phyloP scores from a whole-genome alignment of 345 rosid species.

The Barbarea vulgaris region DNA sequence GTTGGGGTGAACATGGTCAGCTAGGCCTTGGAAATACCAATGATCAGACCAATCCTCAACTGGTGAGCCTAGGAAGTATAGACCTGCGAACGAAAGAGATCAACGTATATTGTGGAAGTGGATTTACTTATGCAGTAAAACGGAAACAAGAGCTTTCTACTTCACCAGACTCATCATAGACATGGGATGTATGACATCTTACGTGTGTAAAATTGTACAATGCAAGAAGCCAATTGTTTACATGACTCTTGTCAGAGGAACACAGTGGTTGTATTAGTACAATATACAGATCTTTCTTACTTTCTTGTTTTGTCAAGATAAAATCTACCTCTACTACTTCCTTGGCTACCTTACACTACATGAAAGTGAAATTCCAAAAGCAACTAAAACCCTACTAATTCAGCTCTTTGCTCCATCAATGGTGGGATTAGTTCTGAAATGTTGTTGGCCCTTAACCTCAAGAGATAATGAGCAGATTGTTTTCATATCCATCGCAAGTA shows the following conservation, averaged over 20 bases:
- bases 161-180: constrained; percentile 15
- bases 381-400: constrained; percentile 23
- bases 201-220: constrained; percentile 24
- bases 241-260: constrained; percentile 24
- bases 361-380: constrained; percentile 22
- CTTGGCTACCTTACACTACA: constrained; percentile 33
- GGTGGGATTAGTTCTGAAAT: constrained; percentile 11
- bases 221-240: constrained; percentile 9
- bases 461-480: constrained; percentile 71
- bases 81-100: constrained; percentile 19
- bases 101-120: constrained; percentile 83
- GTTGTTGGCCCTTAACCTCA: constrained; percentile 33
- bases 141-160: constrained; percentile 35
- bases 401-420: constrained; percentile 22
- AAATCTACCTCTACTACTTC: constrained; percentile 27
- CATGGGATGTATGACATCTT: not conserved
- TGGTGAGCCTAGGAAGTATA: constrained; percentile 43
- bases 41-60: constrained; percentile 60
- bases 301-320: constrained; percentile 12
- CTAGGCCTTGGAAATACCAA: constrained; percentile 71
- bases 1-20: constrained; percentile 99
- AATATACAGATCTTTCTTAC: constrained; percentile 26
- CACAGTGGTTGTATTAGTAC: constrained; percentile 14
- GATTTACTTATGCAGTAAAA: constrained; percentile 58
- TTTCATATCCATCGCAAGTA: constrained; percentile 59